Base-by-base conservation (phyloP, 2,329 filamentous ascomycete genomes). In the Aureobasidium sp. region DNA sequence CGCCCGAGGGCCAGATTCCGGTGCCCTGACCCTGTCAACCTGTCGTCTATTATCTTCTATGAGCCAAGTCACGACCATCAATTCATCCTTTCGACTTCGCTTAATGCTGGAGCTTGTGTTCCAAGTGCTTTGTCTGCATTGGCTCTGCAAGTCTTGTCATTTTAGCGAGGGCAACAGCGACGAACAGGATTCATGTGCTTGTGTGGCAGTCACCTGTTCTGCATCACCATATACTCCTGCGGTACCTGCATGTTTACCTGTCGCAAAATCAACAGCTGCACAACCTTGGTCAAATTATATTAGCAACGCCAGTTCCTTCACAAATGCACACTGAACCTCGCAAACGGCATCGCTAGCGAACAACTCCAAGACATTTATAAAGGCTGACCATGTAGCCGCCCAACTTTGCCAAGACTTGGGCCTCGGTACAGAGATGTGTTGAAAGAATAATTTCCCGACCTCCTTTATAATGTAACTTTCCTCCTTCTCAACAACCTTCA, bases 381-480 rank as follows among this genome's bases (percentile, higher is more conserved):
- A 29, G 22, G 35, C 35, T 38, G 35, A 38, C 35, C 35, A 38
- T 14, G 16, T 38, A 19, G 35, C 35, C 35, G 35, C 35, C 32
- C 16, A 35, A 10, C 35, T 38, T 17, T 17, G 16, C 17, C 16
- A 38, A 24, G 41, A 22, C 45, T 34, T 49, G 34, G 45, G 45
- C 22, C 16, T 14, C 10, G 27, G 38, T 11, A 22, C 17, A 4
- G 35, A 41, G 27, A 41, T 40, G 34, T 39, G 25, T 40, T 40
- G 35, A 50, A 39, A 40, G 37, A 50, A 50, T 50, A 51, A 51
- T 51, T 41, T 51, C 47, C 37, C 48, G 35, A 37, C 35, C 48
- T 30, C 34, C 48, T 34, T 51, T 51, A 51, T 41, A 41, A 40
- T 41, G 27, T 24, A 24, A 19, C 10, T 37, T 51, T 51, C 37